Evolutionary conservation across 257 asterid species (phyloP).

Genomic region (Forsythia suspensa): DNA sequence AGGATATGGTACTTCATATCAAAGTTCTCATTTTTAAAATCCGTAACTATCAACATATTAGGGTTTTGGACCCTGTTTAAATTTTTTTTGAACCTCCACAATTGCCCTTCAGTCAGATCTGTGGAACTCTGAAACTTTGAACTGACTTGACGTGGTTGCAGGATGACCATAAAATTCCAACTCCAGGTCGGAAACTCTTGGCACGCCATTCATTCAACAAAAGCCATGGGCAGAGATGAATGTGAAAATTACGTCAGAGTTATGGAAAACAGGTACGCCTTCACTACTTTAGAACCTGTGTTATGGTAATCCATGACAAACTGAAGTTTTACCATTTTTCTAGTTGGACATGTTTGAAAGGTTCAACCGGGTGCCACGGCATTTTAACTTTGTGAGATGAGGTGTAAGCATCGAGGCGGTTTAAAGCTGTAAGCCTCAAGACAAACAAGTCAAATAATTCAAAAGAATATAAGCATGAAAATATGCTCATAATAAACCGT

Average conservation of each 20-base stretch:
- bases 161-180: slow-evolving; percentile 66
- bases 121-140: slow-evolving; percentile 34
- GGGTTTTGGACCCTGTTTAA: background rate
- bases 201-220: slow-evolving; percentile 71
- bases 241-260: slow-evolving; percentile 6
- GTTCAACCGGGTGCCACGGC: background rate
- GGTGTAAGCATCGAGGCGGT: background rate
- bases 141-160: slow-evolving; percentile 41
- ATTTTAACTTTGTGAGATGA: background rate
- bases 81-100: background rate
- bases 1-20: background rate
- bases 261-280: slow-evolving; percentile 34
- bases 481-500: background rate
- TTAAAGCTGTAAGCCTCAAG: background rate
- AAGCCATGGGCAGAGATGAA: slow-evolving; percentile 69
- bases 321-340: background rate
- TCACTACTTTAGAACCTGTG: slow-evolving; percentile 12
- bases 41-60: background rate
- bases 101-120: slow-evolving; percentile 1
- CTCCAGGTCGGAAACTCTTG: slow-evolving; percentile 71
- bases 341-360: background rate
- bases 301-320: background rate
- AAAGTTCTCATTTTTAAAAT: background rate
- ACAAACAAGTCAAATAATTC: background rate
- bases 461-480: too few relatives aligned